phyloP scores from a whole-genome alignment of 805 yeast genomes.

The Monosporozyma unispora region DNA sequence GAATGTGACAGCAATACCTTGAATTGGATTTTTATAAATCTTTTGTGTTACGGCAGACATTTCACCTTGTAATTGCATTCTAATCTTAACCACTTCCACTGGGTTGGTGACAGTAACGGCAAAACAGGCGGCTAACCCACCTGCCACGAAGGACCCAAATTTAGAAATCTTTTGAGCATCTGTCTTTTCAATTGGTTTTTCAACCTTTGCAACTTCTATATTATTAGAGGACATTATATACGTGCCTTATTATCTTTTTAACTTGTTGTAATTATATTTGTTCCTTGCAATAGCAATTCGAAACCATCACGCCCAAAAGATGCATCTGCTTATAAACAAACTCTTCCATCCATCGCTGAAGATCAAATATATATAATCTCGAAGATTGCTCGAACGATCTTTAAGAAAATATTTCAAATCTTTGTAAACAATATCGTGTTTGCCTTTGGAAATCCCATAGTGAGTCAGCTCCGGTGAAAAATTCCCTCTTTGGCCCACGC shows the following conservation, averaged over 20 bases:
- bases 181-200: constrained; percentile 25
- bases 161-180: constrained; percentile 57
- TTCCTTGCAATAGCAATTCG: no score
- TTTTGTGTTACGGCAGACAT: constrained; percentile 44
- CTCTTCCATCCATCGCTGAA: neutral
- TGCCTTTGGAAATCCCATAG: neutral
- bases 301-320: no score
- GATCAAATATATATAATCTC: neutral
- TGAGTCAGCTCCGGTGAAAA: neutral
- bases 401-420: neutral
- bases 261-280: no score
- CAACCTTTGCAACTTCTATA: constrained; percentile 1
- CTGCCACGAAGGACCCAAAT: constrained; percentile 77
- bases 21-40: constrained; percentile 75
- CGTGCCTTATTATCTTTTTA: no score
- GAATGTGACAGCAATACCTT: constrained; percentile 66
- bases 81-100: constrained; percentile 84
- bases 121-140: constrained; percentile 92
- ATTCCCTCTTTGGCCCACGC: neutral
- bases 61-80: constrained; percentile 97
- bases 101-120: constrained; percentile 97
- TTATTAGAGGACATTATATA: constrained; percentile 1
- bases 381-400: neutral
- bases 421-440: neutral
- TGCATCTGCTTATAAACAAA: neutral